These are phyloP conservation scores for Lipomyces lipofer DNA, from an alignment of 805 yeast genomes.

Conservation along the genomic window DNA sequence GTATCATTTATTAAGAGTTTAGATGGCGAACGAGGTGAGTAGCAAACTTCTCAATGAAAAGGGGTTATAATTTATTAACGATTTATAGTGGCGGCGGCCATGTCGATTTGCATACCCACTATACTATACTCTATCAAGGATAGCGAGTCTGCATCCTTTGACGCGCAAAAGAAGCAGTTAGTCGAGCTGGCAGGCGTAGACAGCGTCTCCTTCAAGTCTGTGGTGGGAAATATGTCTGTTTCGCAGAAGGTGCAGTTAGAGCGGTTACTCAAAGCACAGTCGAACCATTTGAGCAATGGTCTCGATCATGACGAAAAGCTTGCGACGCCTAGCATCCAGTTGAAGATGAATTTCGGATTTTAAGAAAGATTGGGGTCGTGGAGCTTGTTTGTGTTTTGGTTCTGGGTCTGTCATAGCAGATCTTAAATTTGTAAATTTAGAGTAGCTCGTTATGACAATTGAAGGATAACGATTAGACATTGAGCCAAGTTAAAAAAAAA, in stretches of 20 bases:
- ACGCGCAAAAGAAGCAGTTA: constrained; percentile 31
- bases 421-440: no score
- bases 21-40: constrained; percentile 38
- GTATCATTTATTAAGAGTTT: constrained; percentile 47
- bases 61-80: no score
- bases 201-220: constrained; percentile 39
- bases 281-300: background rate
- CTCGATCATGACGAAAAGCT: background rate
- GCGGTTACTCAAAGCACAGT: constrained; percentile 25
- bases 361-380: background rate
- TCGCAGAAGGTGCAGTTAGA: constrained; percentile 32
- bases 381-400: background rate
- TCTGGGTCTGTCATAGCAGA: no score
- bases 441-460: no score
- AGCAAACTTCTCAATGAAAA: no score
- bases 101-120: constrained; percentile 36
- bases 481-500: no score
- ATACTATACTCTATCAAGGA: constrained; percentile 28
- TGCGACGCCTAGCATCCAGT: constrained; percentile 19
- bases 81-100: constrained; percentile 37
- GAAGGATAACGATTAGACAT: no score
- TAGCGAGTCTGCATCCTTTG: background rate
- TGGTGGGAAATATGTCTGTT: constrained; percentile 49
- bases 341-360: constrained; percentile 23
- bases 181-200: constrained; percentile 38